These are phyloP conservation scores for Turritis glabra DNA, from an alignment of 345 rosid genomes.

Conservation along the genomic window DNA sequence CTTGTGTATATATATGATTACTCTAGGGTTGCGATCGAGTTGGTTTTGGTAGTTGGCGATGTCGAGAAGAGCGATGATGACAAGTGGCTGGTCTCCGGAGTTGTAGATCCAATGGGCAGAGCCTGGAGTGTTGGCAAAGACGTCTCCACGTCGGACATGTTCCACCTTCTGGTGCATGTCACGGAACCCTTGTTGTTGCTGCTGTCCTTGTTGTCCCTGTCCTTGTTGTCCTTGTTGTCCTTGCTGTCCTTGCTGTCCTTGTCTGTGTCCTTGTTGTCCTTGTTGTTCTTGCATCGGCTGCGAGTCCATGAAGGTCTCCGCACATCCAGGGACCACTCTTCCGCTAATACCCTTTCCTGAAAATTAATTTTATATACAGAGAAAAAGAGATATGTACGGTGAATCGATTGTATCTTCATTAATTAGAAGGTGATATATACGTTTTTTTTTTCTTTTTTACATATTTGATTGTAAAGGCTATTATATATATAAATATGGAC, in stretches of 20 bases:
- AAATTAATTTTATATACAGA: slow-evolving; percentile 9
- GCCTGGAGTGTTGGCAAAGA: slow-evolving; percentile 48
- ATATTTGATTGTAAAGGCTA: not conserved
- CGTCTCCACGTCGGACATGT: slow-evolving; percentile 45
- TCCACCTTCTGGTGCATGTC: slow-evolving; percentile 54
- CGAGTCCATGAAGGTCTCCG: slow-evolving; percentile 64
- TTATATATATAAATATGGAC: slow-evolving; percentile 20
- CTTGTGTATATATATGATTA: slow-evolving; percentile 18
- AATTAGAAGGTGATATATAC: not conserved
- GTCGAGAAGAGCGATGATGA: slow-evolving; percentile 45
- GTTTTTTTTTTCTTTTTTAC: too few relatives aligned
- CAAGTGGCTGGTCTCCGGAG: slow-evolving; percentile 46
- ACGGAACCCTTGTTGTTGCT: slow-evolving; percentile 30
- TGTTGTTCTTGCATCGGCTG: slow-evolving; percentile 37
- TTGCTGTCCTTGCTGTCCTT: slow-evolving; percentile 14
- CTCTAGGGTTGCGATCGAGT: slow-evolving; percentile 69
- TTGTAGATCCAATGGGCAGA: slow-evolving; percentile 54
- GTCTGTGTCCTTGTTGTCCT: slow-evolving; percentile 4
- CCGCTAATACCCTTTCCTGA: slow-evolving; percentile 52
- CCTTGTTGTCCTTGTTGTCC: not conserved
- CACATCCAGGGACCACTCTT: slow-evolving; percentile 54
- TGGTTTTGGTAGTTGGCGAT: slow-evolving; percentile 53
- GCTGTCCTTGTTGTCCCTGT: slow-evolving; percentile 10
- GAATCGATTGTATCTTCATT: not conserved
- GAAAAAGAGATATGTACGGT: not conserved